phyloP scores from a whole-genome alignment of 768 basidiomycete genomes.

The Mrakia blollopis region DNA sequence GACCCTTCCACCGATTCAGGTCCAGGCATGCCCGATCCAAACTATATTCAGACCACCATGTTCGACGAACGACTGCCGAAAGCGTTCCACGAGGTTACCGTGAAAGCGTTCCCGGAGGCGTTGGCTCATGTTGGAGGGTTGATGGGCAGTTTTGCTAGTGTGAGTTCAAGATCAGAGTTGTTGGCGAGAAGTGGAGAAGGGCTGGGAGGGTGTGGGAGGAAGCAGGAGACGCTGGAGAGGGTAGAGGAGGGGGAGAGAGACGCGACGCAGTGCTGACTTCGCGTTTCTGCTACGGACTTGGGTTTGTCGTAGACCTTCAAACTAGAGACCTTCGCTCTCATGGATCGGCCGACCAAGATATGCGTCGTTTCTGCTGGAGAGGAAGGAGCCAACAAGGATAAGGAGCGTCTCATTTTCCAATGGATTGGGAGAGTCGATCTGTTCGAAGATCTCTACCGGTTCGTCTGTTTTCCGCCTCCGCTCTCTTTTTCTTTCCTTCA shows the following conservation, averaged over 20 bases:
- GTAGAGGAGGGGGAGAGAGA: not conserved
- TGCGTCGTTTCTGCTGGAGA: conserved; percentile 9
- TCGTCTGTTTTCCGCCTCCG: too few relatives aligned
- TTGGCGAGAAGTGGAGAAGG: not conserved
- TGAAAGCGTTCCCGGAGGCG: conserved; percentile 9
- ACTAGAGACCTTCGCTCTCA: conserved; percentile 12
- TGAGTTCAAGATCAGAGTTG: not conserved
- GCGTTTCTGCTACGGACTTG: not conserved
- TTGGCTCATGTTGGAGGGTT: not conserved
- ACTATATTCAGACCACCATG: conserved; percentile 15
- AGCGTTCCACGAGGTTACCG: conserved; percentile 12
- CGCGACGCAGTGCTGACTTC: not conserved
- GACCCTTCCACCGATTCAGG: too few relatives aligned
- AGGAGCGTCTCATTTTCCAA: conserved; percentile 17
- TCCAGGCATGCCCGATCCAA: conserved; percentile 7
- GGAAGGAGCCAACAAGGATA: conserved; percentile 13
- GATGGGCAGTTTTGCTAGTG: conserved; percentile 8
- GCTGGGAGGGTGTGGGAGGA: too few relatives aligned
- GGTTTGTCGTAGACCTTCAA: not conserved
- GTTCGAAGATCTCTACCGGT: conserved; percentile 6
- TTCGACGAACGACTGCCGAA: conserved; percentile 8
- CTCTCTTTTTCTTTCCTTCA: too few relatives aligned
- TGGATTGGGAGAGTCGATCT: conserved; percentile 4
- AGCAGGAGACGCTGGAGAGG: not conserved
- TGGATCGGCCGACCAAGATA: conserved; percentile 7